Evolutionary conservation across 176 grass and related monocot genomes (phyloP).

Genomic region (Lolium rigidum): DNA sequence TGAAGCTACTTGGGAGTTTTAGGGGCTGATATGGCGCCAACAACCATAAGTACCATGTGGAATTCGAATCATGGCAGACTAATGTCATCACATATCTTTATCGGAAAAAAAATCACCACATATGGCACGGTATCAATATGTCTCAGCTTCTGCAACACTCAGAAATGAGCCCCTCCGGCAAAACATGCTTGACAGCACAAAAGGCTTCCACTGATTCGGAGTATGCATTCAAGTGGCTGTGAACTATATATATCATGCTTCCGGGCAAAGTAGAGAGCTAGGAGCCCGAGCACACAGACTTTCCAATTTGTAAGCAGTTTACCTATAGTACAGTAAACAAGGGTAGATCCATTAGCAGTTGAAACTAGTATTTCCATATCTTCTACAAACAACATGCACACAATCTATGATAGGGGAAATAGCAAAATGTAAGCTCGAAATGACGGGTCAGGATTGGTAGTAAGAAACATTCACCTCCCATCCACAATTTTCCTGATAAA

Average conservation of each 20-base stretch:
- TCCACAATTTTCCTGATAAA: too few relatives aligned
- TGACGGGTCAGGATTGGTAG: too few relatives aligned
- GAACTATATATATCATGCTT: neutral
- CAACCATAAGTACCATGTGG: slow-evolving; percentile 48
- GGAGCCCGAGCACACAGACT: slow-evolving; percentile 17
- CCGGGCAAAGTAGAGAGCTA: slow-evolving; percentile 20
- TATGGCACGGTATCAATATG: neutral
- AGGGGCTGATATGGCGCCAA: too few relatives aligned
- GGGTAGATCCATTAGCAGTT: slow-evolving; percentile 14
- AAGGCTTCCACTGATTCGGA: slow-evolving; percentile 6
- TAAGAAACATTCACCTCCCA: too few relatives aligned
- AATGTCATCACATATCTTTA: neutral
- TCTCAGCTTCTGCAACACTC: slow-evolving; percentile 10
- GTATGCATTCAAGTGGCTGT: neutral
- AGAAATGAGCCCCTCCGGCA: neutral
- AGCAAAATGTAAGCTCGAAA: too few relatives aligned
- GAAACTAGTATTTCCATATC: neutral
- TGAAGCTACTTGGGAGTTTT: too few relatives aligned
- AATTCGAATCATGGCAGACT: slow-evolving; percentile 31
- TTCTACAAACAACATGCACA: too few relatives aligned
- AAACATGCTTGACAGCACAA: neutral
- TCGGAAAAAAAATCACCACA: neutral
- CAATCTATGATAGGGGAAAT: too few relatives aligned
- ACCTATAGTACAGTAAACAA: slow-evolving; percentile 27
- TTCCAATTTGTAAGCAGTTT: slow-evolving; percentile 14